phyloP scores from a whole-genome alignment of 2,329 filamentous ascomycete genomes.

The Aurifilum marmelostoma region DNA sequence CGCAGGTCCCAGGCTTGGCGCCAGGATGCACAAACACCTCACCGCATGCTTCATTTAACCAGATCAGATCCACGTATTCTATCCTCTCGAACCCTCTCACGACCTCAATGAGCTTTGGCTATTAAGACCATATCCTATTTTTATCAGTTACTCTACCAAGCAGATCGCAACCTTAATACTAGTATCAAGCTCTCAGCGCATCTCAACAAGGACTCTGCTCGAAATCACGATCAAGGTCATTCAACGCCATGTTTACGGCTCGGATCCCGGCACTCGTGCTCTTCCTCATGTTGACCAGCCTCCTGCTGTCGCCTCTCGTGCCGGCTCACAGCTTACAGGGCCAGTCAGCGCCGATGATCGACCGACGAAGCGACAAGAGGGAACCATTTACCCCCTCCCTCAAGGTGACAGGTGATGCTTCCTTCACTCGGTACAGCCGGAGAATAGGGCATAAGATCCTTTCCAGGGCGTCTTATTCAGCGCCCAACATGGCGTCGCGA shows the following conservation, averaged over 20 bases:
- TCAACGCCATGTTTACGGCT: neutral
- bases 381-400: neutral
- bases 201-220: neutral
- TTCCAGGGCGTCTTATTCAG: neutral
- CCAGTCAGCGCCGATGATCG: neutral
- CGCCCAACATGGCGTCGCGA: neutral
- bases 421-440: neutral
- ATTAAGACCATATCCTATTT: no score
- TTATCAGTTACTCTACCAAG: no score
- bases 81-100: neutral
- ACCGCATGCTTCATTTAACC: neutral
- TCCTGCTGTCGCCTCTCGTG: slow-evolving; percentile 12
- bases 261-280: neutral
- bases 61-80: no score
- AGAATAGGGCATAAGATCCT: neutral
- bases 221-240: no score
- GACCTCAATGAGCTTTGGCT: neutral
- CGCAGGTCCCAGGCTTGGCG: neutral
- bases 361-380: neutral
- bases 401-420: neutral
- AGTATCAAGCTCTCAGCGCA: neutral
- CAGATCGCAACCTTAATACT: no score
- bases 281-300: slow-evolving; percentile 10
- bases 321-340: neutral
- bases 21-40: neutral